Conservation (phyloP, 306 rosid species). For the Notholithocarpus densiflorus region DNA sequence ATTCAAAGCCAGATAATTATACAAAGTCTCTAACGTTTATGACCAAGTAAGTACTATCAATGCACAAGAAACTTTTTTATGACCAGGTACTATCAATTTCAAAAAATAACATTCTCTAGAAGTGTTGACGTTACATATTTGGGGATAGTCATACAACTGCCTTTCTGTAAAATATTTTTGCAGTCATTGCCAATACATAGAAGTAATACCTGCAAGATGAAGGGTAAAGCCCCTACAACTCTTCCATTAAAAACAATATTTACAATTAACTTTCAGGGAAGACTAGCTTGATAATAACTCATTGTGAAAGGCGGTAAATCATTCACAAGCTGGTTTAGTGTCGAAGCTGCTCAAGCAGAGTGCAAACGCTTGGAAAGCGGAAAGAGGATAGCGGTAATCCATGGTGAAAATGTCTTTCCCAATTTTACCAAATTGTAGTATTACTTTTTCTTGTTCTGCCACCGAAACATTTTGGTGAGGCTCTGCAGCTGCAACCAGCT, state of each 20-base stretch:
- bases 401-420: constrained; percentile 94
- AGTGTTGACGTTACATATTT: constrained; percentile 7
- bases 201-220: constrained; percentile 25
- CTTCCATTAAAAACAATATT: constrained; percentile 33
- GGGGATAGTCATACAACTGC: constrained; percentile 24
- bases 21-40: too few species aligned
- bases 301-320: constrained; percentile 23
- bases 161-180: constrained; percentile 23
- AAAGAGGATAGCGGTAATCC: constrained; percentile 94
- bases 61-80: too few species aligned
- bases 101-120: not conserved
- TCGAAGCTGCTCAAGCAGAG: constrained; percentile 94
- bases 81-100: not conserved
- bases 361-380: constrained; percentile 95
- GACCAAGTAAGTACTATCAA: too few species aligned
- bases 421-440: constrained; percentile 88
- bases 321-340: constrained; percentile 97
- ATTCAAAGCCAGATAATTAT: too few species aligned
- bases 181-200: constrained; percentile 26
- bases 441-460: constrained; percentile 79
- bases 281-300: constrained; percentile 19
- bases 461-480: constrained; percentile 52
- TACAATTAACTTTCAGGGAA: constrained; percentile 38
- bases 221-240: constrained; percentile 29
- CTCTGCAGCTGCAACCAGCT: constrained; percentile 81